Evolutionary conservation across 345 rosid species (phyloP).

Genomic region (Sisymbrium irio): DNA sequence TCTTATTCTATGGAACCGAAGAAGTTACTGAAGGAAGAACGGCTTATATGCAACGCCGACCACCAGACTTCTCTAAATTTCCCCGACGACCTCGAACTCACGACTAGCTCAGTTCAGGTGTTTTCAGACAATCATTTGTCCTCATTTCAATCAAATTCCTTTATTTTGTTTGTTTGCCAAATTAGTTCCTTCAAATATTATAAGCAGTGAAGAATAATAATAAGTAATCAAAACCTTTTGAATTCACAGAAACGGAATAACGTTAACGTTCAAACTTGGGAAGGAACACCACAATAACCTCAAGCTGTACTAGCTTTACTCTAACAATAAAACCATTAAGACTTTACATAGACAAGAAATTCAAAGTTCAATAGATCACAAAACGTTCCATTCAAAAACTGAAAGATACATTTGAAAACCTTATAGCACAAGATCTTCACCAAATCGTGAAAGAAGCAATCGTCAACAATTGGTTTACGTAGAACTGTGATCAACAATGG

Average conservation of each 20-base stretch:
- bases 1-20: constrained; percentile 78
- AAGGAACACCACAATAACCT: background rate
- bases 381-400: no score
- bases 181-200: background rate
- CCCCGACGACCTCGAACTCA: constrained; percentile 57
- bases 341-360: no score
- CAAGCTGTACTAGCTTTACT: no score
- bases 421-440: background rate
- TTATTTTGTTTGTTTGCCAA: background rate
- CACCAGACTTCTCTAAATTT: constrained; percentile 79
- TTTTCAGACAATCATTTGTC: background rate
- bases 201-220: background rate
- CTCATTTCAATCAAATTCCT: background rate
- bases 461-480: no score
- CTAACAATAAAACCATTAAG: background rate
- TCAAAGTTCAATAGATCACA: background rate
- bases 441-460: no score
- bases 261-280: background rate
- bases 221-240: background rate
- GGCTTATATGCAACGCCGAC: constrained; percentile 67
- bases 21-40: constrained; percentile 84
- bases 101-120: background rate
- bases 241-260: background rate
- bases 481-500: constrained; percentile 9
- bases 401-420: background rate